Percentiles rank a stretch among this genome's conserved stretches.
Conservation (phyloP, 331 rosid species). For the Telfairia occidentalis region DNA sequence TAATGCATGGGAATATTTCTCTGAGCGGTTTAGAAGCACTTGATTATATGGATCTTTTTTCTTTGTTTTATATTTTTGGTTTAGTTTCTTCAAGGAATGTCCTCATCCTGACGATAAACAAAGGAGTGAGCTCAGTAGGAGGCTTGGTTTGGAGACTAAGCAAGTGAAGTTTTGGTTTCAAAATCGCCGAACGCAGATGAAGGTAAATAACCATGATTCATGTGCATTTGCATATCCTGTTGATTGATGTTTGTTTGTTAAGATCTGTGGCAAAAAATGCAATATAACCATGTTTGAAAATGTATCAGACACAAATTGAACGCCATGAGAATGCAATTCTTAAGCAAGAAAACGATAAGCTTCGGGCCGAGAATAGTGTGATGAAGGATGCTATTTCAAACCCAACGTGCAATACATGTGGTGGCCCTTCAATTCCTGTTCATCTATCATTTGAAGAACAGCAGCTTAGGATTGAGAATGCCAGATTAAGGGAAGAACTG, state of each 20-base stretch:
- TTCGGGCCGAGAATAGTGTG: constrained; percentile 56
- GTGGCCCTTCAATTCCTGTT: constrained; percentile 74
- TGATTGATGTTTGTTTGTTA: not conserved
- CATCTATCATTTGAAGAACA: constrained; percentile 65
- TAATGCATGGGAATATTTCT: not conserved
- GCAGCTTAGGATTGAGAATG: constrained; percentile 66
- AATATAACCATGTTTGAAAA: not conserved
- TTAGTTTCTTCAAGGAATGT: constrained; percentile 72
- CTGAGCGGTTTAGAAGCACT: not conserved
- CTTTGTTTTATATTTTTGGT: constrained; percentile 14
- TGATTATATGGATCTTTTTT: not conserved
- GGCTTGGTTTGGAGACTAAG: constrained; percentile 57
- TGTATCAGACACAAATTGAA: constrained; percentile 57
- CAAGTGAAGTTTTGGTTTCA: constrained; percentile 98
- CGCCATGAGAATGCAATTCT: constrained; percentile 80
- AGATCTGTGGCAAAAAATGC: not conserved
- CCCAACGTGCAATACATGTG: constrained; percentile 60
- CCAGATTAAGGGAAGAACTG: constrained; percentile 62
- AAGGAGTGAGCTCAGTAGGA: constrained; percentile 57
- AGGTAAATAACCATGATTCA: constrained; percentile 29
- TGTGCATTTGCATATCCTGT: not conserved
- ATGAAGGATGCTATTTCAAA: constrained; percentile 61
- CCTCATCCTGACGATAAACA: constrained; percentile 97
- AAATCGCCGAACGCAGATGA: constrained; percentile 83
- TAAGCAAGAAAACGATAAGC: constrained; percentile 72